Percentiles rank a stretch among this genome's conserved stretches.
These are phyloP conservation scores for Auricularia heimuer DNA, from an alignment of 768 basidiomycete species.

Conservation along the genomic window DNA sequence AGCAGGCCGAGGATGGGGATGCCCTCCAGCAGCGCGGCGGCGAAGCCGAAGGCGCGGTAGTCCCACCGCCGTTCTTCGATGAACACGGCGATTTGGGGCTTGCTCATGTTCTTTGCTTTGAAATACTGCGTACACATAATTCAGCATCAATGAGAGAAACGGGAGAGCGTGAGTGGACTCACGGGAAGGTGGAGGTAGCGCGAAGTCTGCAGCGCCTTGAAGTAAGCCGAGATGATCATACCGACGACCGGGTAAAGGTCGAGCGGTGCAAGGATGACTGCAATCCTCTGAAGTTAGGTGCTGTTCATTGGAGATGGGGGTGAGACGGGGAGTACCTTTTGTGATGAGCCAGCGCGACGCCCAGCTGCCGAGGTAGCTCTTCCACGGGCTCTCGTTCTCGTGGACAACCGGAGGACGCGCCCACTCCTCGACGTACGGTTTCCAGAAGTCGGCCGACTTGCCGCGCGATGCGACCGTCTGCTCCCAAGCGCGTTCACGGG, in stretches of 20 bases:
- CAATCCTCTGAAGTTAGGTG: constrained; percentile 20
- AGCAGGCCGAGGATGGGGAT: constrained; percentile 74
- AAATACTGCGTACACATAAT: no score
- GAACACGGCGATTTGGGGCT: constrained; percentile 58
- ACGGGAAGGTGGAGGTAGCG: constrained; percentile 61
- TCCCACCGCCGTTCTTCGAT: constrained; percentile 88
- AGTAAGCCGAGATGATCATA: constrained; percentile 45
- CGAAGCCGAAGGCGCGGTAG: constrained; percentile 81
- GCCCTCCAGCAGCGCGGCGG: constrained; percentile 70
- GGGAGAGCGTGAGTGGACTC: constrained; percentile 13
- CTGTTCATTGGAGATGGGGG: no score
- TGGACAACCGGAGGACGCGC: constrained; percentile 38
- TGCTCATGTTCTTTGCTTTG: constrained; percentile 71
- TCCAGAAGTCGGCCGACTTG: constrained; percentile 79
- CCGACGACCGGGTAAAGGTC: constrained; percentile 64
- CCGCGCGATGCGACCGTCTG: constrained; percentile 78
- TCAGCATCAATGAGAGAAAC: no score
- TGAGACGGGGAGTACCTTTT: constrained; percentile 26
- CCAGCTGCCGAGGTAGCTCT: constrained; percentile 26
- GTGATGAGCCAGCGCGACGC: constrained; percentile 35
- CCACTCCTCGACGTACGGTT: constrained; percentile 77
- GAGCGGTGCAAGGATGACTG: constrained; percentile 47
- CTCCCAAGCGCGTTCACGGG: constrained; percentile 63
- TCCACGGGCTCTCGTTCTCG: constrained; percentile 10
- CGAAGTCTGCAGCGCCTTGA: constrained; percentile 61